Evolutionary conservation across 1,284 basidiomycete genomes (phyloP).

Genomic region (Mycena citricolor): DNA sequence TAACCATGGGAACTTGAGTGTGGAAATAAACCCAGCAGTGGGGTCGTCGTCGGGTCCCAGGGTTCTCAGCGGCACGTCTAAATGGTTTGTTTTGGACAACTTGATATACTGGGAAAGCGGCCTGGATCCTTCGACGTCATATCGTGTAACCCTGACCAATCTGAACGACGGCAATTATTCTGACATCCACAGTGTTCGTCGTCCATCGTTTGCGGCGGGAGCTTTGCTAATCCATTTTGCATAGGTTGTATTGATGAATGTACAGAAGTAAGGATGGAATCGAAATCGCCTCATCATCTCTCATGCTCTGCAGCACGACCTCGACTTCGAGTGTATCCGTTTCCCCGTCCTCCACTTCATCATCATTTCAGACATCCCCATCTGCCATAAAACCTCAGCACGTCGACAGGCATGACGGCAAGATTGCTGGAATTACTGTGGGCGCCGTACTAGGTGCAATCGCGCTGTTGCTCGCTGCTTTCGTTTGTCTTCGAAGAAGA

Average conservation of each 20-base stretch:
- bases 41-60: conserved; percentile 22
- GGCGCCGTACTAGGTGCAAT: conserved; percentile 10
- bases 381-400: background rate
- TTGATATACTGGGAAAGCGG: conserved; percentile 24
- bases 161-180: conserved; percentile 19
- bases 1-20: conserved; percentile 24
- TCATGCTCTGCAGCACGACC: too few relatives aligned
- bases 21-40: conserved; percentile 20
- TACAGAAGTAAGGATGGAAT: conserved; percentile 3
- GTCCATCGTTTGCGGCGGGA: background rate
- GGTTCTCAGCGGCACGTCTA: conserved; percentile 25
- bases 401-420: conserved; percentile 3
- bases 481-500: conserved; percentile 15
- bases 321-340: too few relatives aligned
- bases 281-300: too few relatives aligned
- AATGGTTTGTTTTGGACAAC: conserved; percentile 26
- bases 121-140: conserved; percentile 20
- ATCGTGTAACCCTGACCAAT: conserved; percentile 24
- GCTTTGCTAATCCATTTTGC: background rate
- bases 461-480: conserved; percentile 6
- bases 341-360: background rate
- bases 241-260: conserved; percentile 18
- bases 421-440: conserved; percentile 17
- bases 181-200: conserved; percentile 24
- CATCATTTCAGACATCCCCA: background rate